Base-by-base conservation (phyloP, 495 filamentous ascomycete genomes). In the Amorphotheca resinae region DNA sequence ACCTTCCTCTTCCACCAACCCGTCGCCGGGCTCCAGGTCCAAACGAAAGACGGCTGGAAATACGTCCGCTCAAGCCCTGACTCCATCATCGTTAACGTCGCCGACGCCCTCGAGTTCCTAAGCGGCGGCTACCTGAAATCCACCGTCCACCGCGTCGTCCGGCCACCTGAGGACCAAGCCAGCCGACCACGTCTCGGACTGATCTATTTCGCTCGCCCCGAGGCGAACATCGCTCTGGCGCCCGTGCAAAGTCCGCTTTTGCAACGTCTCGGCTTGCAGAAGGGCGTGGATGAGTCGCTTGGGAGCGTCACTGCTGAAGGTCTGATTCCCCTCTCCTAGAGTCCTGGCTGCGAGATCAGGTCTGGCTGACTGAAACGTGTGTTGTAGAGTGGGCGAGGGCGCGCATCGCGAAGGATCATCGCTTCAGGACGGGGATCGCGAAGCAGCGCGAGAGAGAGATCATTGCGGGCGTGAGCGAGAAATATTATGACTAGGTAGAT, bases 1-100 rank as follows among this genome's bases (percentile, higher is more conserved):
- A 74, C 69, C 0, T 54, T 76, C 21, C 57, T 73, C 1, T 74
- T 70, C 59, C 62, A 64, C 36, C 70, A 75, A 44, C 68, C 70
- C 4, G 59, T 74, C 14, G 72, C 69, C 0, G 72, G 64, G 9
- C 50, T 75, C 20, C 70, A 75, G 54, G 61, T 73, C 12, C 54
- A 55, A 14, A 52, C 32, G 3, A 46, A 43, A 15, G 64, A 61
- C 8, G 38, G 38, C 9, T 69, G 66, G 66, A 63, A 62, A 47
- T 63, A 58, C 31, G 66, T 67, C 2, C 58, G 59, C 50, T 61
- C 67, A 2, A 59, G 64, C 17, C 53, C 67, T n/a, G 67, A 65
- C 2, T 64, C 60, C 0, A 69, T 73, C 22, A 67, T 66, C 8
- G 63, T 70, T 34, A 71, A 73, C 42, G 64, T 63, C 1, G 63